Conservation (phyloP, 768 basidiomycete genomes). For the Multifurca ochricompacta region DNA sequence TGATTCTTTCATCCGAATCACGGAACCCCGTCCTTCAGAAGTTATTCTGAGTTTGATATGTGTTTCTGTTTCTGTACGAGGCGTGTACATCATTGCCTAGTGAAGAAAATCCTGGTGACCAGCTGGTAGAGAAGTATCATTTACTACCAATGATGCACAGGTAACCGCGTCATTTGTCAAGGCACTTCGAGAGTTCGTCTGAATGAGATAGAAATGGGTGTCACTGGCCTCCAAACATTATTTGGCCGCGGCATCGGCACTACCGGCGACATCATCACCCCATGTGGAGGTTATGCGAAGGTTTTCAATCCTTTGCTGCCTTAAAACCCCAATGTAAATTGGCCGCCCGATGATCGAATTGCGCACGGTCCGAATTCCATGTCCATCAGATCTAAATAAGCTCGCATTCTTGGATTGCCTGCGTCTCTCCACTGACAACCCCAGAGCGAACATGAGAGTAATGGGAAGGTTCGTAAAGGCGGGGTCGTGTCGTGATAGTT, state of each 20-base stretch:
- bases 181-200: not conserved
- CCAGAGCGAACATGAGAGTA: not conserved
- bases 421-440: not conserved
- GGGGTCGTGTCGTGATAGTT: not conserved
- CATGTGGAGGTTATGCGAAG: not conserved
- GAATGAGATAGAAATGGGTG: not conserved
- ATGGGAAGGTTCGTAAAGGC: not conserved
- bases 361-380: constrained; percentile 10
- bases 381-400: not conserved
- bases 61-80: too few relatives aligned
- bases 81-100: not conserved
- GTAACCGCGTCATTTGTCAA: not conserved
- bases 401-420: not conserved
- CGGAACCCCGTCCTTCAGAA: not conserved
- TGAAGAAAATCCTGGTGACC: not conserved
- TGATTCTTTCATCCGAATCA: not conserved
- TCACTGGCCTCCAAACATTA: not conserved
- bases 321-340: not conserved
- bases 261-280: not conserved
- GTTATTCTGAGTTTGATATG: not conserved
- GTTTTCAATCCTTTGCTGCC: not conserved
- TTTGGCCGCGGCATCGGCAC: not conserved
- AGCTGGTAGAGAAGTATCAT: not conserved
- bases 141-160: not conserved
- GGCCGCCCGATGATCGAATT: not conserved